A percentile compares a stretch with the other conserved stretches of the same genome.
These are phyloP conservation scores for Trichopus zeylanicus DNA, from an alignment of 116 monocot genomes.

Conservation along the genomic window DNA sequence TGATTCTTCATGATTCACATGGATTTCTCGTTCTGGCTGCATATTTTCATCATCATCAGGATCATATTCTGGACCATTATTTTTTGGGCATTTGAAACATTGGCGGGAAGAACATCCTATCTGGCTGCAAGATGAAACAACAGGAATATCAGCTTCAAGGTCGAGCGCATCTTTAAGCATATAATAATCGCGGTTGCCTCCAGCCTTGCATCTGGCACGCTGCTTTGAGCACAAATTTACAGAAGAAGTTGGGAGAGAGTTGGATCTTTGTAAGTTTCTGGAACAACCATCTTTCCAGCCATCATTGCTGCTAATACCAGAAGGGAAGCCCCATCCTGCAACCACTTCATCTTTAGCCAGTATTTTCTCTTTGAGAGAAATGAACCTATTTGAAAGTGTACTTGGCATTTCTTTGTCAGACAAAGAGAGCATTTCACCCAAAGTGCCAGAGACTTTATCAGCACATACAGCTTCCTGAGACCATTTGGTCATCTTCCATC, in stretches of 20 bases:
- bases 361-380: conserved; percentile 12
- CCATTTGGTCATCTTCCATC: conserved; percentile 50
- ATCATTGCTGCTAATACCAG: conserved; percentile 53
- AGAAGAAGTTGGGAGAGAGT: conserved; percentile 40
- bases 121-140: conserved; percentile 2
- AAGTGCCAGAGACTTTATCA: conserved; percentile 31
- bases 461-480: conserved; percentile 23
- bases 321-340: conserved; percentile 13
- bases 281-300: conserved; percentile 31
- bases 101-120: conserved; percentile 6
- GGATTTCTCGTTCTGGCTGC: conserved; percentile 36
- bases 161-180: conserved; percentile 1
- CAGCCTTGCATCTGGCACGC: conserved; percentile 14
- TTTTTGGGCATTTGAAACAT: conserved; percentile 6
- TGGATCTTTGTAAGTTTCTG: conserved; percentile 38
- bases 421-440: conserved; percentile 77
- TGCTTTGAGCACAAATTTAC: conserved; percentile 14
- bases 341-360: conserved; percentile 7
- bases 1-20: conserved; percentile 40
- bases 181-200: conserved; percentile 7
- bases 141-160: conserved; percentile 12
- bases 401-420: conserved; percentile 38
- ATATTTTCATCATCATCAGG: conserved; percentile 16
- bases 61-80: not conserved
- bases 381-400: not conserved